A percentile compares a stretch with the other conserved stretches of the same genome.
phyloP scores from a whole-genome alignment of 2,329 filamentous ascomycete genomes.

The Ceratocystis cubensis region DNA sequence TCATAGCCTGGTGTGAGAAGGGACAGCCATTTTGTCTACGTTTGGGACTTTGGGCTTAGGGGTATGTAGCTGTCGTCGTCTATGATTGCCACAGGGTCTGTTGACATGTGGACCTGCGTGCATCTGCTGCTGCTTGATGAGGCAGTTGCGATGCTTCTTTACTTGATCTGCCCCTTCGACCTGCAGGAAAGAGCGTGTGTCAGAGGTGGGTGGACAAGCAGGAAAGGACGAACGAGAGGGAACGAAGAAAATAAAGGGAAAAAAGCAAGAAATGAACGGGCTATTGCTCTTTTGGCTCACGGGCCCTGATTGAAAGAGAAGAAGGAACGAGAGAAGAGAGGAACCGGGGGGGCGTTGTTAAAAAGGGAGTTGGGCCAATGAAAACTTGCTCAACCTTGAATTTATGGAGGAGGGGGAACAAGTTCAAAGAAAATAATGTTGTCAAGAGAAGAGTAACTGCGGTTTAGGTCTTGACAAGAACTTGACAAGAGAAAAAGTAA shows the following conservation, averaged over 20 bases:
- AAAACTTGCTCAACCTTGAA: conserved; percentile 34
- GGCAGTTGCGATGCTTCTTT: not conserved
- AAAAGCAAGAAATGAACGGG: not conserved
- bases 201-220: not conserved
- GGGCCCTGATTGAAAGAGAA: conserved; percentile 11
- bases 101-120: too few relatives aligned
- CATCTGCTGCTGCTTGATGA: too few relatives aligned
- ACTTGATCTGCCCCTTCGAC: not conserved
- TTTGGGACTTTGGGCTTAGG: too few relatives aligned
- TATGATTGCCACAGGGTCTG: too few relatives aligned
- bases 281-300: conserved; percentile 10
- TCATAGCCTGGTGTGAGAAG: too few relatives aligned
- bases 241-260: not conserved
- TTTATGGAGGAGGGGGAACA: conserved; percentile 1
- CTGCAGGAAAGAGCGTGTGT: not conserved
- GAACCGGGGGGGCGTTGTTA: not conserved
- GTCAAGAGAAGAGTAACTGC: not conserved
- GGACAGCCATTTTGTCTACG: too few relatives aligned
- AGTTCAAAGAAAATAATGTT: not conserved
- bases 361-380: conserved; percentile 29
- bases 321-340: conserved; percentile 12
- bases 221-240: not conserved
- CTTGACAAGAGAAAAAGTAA: not conserved
- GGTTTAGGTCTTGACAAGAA: too few relatives aligned
- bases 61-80: too few relatives aligned